These are phyloP conservation scores for Boeremia exigua DNA, from an alignment of 2,329 filamentous ascomycete species.

Conservation along the genomic window DNA sequence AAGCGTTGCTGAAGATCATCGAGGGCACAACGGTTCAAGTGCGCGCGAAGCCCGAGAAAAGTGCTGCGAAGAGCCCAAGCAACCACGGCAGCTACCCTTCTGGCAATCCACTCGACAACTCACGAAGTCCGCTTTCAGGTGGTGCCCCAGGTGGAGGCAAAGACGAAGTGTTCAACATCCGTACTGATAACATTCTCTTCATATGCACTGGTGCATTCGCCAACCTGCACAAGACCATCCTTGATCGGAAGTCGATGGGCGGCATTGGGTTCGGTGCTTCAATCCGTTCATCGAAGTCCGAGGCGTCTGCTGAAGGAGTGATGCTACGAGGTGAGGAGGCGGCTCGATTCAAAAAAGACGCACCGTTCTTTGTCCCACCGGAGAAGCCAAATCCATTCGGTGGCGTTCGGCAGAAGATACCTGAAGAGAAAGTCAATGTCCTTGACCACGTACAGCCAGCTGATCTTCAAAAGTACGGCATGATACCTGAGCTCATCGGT, in stretches of 20 bases:
- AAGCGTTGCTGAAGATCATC: conserved; percentile 92
- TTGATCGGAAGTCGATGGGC: conserved; percentile 83
- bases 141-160: conserved; percentile 47
- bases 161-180: conserved; percentile 72
- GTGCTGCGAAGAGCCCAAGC: conserved; percentile 42
- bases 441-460: conserved; percentile 76
- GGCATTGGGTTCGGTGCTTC: conserved; percentile 92
- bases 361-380: conserved; percentile 59
- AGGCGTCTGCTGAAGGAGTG: conserved; percentile 62
- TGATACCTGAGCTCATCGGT: conserved; percentile 96
- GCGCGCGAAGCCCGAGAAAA: conserved; percentile 80
- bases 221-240: conserved; percentile 83
- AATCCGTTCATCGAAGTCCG: conserved; percentile 64
- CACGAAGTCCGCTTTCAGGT: conserved; percentile 22
- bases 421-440: conserved; percentile 55
- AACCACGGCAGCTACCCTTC: conserved; percentile 20
- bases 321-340: conserved; percentile 65
- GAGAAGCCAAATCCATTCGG: conserved; percentile 33
- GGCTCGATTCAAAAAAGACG: conserved; percentile 62
- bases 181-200: conserved; percentile 96
- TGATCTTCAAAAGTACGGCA: conserved; percentile 83
- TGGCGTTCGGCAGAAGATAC: conserved; percentile 24
- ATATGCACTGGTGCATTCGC: conserved; percentile 96
- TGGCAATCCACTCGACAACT: conserved; percentile 29
- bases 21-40: conserved; percentile 94